Base-by-base conservation (phyloP, 2,329 filamentous ascomycete species). In the Zalaria sp. region DNA sequence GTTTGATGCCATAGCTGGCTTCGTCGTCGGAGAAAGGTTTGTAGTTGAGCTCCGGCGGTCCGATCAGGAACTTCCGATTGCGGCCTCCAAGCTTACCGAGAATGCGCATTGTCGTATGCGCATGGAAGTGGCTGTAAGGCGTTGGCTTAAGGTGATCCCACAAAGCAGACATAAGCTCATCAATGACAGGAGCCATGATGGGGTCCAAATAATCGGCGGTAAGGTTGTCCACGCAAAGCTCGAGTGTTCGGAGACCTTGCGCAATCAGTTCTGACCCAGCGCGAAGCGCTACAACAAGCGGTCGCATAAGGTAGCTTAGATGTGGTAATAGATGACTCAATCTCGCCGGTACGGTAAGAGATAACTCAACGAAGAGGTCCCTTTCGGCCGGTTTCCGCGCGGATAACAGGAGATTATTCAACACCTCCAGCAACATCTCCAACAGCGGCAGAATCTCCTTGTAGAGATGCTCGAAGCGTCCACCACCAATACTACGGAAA, bases 141-240 rank as follows among this genome's bases (percentile, higher is more conserved):
- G 88, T 81, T 5, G 91, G 93, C 53, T 83, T 83, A 35, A 99
- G 72, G 59, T 98, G 93, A 48, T 95, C 88, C 72, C 93, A 98
- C 1, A 99, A 71, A 1, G 89, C 89, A 37, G 87, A 91, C 91
- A 98, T 98, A 36, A 99, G 70, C 57, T 99, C 91, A 53, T 98
- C 89, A 60, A 99, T 96, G 26, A 96, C 93, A 0, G 91, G 93
- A 2, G 89, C 86, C 89, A 98, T 98, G 53, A 99, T 96, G 0
- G 91, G 93, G 53, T 99, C 91, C 9, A 99, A 68, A 56, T 98
- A 99, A 55, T 98, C 91, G 0, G 91, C 89, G 0, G 93, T 98
- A 0, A 99, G 72, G 52, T 99, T 99, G 49, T 99, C 91, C 11
- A 99, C 91, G 54, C 91, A 99, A 2, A 99, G 74, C 56, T 99